phyloP scores from a whole-genome alignment of 176 grass and related monocot species.

The Oryza glumipatula region DNA sequence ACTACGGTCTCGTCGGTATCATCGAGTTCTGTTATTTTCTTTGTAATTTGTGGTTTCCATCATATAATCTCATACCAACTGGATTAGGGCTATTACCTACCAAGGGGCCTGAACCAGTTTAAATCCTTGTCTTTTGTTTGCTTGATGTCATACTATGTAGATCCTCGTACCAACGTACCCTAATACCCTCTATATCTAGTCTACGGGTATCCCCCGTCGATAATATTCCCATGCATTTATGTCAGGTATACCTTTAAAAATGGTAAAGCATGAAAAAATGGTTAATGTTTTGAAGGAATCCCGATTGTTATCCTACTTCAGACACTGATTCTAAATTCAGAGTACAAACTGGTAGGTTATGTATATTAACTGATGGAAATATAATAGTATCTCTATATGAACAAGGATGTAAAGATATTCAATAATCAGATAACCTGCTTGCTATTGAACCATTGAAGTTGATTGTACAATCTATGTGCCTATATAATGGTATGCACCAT shows the following conservation, averaged over 20 bases:
- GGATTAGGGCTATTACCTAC: no score
- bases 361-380: neutral
- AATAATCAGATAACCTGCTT: slow-evolving; percentile 2
- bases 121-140: no score
- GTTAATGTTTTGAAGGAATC: neutral
- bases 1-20: no score
- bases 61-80: no score
- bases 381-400: neutral
- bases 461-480: neutral
- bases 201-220: no score
- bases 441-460: neutral
- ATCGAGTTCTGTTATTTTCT: no score
- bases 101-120: no score
- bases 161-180: no score
- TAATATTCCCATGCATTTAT: neutral
- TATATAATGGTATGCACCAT: neutral
- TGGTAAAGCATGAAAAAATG: neutral
- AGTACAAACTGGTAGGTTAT: neutral
- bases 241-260: neutral
- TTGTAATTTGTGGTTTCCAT: no score
- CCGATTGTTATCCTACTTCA: slow-evolving; percentile 24
- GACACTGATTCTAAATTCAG: slow-evolving; percentile 14
- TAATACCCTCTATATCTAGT: no score
- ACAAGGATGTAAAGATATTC: slow-evolving; percentile 27
- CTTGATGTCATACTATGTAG: no score